Percentiles rank a stretch among this genome's conserved stretches.
Conservation (phyloP, 352 stramenopile genomes). For the Phytophthora europaea region DNA sequence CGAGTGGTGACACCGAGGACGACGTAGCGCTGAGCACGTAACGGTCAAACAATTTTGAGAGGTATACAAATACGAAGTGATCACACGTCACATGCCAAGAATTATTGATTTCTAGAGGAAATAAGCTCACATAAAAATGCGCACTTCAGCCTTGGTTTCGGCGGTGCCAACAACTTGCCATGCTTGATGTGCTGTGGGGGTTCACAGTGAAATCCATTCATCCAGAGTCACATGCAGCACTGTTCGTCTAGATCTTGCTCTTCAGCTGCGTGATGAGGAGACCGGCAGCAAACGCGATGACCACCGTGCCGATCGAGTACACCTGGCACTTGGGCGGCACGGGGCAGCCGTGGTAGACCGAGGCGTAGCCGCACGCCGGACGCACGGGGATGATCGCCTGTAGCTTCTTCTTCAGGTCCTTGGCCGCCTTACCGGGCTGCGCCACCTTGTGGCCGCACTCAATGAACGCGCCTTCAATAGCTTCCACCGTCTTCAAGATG, state of each 20-base stretch:
- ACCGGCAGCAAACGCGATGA: constrained; percentile 68
- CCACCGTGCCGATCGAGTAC: constrained; percentile 68
- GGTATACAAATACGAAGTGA: not conserved
- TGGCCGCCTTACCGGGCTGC: constrained; percentile 61
- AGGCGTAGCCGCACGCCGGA: constrained; percentile 52
- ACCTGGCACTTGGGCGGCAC: constrained; percentile 79
- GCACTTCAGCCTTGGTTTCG: constrained; percentile 3
- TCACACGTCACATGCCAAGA: constrained; percentile 17
- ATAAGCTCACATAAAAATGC: constrained; percentile 14
- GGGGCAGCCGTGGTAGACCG: constrained; percentile 65
- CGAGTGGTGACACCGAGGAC: constrained; percentile 21
- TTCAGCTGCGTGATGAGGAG: constrained; percentile 64
- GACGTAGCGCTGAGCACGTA: constrained; percentile 1
- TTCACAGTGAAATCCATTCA: constrained; percentile 17
- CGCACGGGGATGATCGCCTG: constrained; percentile 59
- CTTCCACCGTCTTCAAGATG: constrained; percentile 76
- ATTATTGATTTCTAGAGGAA: not conserved
- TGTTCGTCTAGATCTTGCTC: constrained; percentile 53
- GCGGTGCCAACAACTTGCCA: not conserved
- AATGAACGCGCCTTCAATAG: constrained; percentile 76
- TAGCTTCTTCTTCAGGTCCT: constrained; percentile 69
- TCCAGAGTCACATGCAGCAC: constrained; percentile 13
- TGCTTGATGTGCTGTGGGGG: not conserved
- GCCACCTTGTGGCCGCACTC: constrained; percentile 77
- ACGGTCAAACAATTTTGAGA: constrained; percentile 1